Percentiles rank a stretch among this genome's conserved stretches.
phyloP scores from a whole-genome alignment of 108 stramenopile species.

The Skeletonema menzelii region DNA sequence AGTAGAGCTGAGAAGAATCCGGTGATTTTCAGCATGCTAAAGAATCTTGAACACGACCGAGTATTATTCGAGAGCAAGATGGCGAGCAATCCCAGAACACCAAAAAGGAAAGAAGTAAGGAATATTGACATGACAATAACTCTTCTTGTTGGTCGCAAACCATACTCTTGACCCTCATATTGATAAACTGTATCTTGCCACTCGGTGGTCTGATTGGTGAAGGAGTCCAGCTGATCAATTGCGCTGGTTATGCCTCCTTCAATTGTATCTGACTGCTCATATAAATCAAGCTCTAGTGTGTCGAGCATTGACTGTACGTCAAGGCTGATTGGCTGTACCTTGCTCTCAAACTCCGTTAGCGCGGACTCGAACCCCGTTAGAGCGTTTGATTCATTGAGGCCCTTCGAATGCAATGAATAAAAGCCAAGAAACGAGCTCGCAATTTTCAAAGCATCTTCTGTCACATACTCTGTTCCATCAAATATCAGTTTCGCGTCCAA shows the following conservation, averaged over 20 bases:
- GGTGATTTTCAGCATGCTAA: constrained; percentile 28
- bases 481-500: constrained; percentile 40
- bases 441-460: constrained; percentile 33
- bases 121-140: constrained; percentile 38
- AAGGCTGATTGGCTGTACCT: constrained; percentile 40
- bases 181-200: constrained; percentile 34
- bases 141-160: constrained; percentile 14
- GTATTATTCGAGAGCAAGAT: constrained; percentile 34
- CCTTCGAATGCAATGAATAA: constrained; percentile 24
- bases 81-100: constrained; percentile 28
- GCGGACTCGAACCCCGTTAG: constrained; percentile 30
- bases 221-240: constrained; percentile 35
- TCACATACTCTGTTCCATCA: constrained; percentile 47
- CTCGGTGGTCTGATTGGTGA: not conserved
- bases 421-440: constrained; percentile 38
- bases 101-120: constrained; percentile 14
- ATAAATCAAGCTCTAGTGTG: constrained; percentile 46
- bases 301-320: constrained; percentile 45
- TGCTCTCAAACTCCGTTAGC: constrained; percentile 23
- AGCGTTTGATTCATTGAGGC: constrained; percentile 27
- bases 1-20: constrained; percentile 42
- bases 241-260: constrained; percentile 21
- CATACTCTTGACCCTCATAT: constrained; percentile 35
- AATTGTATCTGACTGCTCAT: constrained; percentile 40
- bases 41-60: constrained; percentile 10